phyloP scores from a whole-genome alignment of 768 basidiomycete genomes.

The Clitopilus passeckerianus region DNA sequence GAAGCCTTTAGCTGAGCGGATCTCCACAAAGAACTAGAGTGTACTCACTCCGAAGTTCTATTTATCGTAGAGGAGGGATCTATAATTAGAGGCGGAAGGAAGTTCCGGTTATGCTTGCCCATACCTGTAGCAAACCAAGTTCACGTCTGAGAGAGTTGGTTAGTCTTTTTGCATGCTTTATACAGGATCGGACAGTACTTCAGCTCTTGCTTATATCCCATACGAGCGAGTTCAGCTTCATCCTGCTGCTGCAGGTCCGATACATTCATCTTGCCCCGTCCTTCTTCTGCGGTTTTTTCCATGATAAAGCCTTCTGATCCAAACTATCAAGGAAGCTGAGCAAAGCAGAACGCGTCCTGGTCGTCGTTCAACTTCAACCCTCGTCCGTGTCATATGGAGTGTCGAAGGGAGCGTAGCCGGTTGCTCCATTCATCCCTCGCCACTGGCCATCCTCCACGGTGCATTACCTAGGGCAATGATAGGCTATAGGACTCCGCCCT shows the following conservation, averaged over 20 bases:
- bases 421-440: neutral
- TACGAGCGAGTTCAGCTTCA: constrained; percentile 16
- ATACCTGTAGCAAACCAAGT: constrained; percentile 55
- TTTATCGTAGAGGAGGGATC: neutral
- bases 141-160: constrained; percentile 42
- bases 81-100: neutral
- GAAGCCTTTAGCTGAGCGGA: neutral
- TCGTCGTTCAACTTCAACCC: neutral
- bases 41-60: constrained; percentile 1
- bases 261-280: neutral
- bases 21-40: neutral
- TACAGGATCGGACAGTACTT: constrained; percentile 8
- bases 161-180: neutral
- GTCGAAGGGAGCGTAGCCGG: neutral
- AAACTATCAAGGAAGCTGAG: neutral
- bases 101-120: neutral
- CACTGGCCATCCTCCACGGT: neutral
- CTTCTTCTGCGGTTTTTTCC: neutral
- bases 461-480: neutral
- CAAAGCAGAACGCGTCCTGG: neutral
- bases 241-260: constrained; percentile 7
- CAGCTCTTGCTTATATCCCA: constrained; percentile 20
- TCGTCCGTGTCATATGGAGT: neutral
- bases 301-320: neutral
- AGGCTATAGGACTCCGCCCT: neutral